These are phyloP conservation scores for Astrothelium macrocarpum DNA, from an alignment of 495 filamentous ascomycete species.

Conservation along the genomic window DNA sequence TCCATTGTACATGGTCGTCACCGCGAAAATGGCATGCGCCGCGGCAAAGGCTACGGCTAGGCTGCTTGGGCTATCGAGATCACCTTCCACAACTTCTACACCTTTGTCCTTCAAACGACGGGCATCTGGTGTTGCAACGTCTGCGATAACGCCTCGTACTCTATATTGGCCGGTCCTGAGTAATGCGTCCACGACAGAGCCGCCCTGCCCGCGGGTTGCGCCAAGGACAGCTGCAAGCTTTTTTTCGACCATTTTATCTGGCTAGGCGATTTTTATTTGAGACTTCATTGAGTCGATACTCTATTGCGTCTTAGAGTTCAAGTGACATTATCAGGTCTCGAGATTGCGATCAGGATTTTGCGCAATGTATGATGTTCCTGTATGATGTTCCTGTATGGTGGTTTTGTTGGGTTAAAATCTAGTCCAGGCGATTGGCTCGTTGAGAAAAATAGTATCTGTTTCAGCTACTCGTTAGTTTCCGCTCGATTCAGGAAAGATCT, in stretches of 20 bases:
- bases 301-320: no score
- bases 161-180: slow-evolving; percentile 17
- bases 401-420: background rate
- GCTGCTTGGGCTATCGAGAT: slow-evolving; percentile 10
- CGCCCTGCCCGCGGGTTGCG: slow-evolving; percentile 38
- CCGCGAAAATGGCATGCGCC: slow-evolving; percentile 9
- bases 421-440: background rate
- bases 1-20: slow-evolving; percentile 29
- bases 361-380: no score
- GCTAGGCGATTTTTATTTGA: background rate
- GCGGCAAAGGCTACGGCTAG: slow-evolving; percentile 13
- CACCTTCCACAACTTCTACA: slow-evolving; percentile 13
- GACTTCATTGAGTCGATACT: background rate
- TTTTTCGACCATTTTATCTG: background rate
- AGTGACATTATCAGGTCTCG: background rate
- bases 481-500: no score
- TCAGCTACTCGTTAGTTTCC: background rate
- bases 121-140: slow-evolving; percentile 32
- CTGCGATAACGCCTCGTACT: slow-evolving; percentile 41
- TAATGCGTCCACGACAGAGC: slow-evolving; percentile 35
- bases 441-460: background rate
- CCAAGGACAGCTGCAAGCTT: slow-evolving; percentile 39
- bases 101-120: slow-evolving; percentile 18
- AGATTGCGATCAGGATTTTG: no score
- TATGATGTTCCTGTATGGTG: no score